Base-by-base conservation (phyloP, 1,284 basidiomycete genomes). In the Earliella scabrosa region DNA sequence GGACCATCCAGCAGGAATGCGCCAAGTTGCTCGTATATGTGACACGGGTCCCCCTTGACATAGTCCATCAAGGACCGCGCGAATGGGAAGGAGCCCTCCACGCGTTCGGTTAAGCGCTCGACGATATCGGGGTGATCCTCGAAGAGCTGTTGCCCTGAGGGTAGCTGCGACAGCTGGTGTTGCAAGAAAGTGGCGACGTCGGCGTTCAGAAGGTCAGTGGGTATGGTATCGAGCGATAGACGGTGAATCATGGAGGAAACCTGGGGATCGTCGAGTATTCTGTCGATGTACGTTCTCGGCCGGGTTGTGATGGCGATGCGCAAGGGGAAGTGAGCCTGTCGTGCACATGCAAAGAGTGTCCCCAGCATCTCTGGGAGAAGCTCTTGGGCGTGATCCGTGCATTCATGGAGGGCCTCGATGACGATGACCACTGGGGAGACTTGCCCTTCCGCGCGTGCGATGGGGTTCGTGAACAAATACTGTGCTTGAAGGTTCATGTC, bases 321-420 rank as follows among this genome's bases (percentile, higher is more conserved):
- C 23, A 63, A 32, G 1, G 40, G 40, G 29, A 44, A 50, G 4
- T 39, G 31, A 5, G 51, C 26, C 6, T 39, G 24, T 6, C 13
- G 45, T 0, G 50, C 32, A n/a, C 40, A 35, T 4, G 36, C 16
- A 21, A 55, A 4, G 20, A 60, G 50, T 1, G 38, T 16, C 4
- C 18, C 21, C 1, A 60, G 43, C 21, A 60, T 34, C 31, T 24
- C 8, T 1, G 54, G 43, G 3, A 49, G 10, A 13, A 23, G n/a
- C 18, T 50, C 34, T 9, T 20, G 13, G 20, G 52, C 52, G 18
- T 38, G 18, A 9, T 54, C 52, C 10, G 41, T 36, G 24, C 60
- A 59, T 40, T 62, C 60, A 31, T 62, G 57, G 8, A 62, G 32
- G 3, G 39, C 60, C 14, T 62, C 60, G 26, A 62, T 32, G 14